These are phyloP conservation scores for Penicillium sp. DNA, from an alignment of 2,329 filamentous ascomycete species.

Conservation along the genomic window DNA sequence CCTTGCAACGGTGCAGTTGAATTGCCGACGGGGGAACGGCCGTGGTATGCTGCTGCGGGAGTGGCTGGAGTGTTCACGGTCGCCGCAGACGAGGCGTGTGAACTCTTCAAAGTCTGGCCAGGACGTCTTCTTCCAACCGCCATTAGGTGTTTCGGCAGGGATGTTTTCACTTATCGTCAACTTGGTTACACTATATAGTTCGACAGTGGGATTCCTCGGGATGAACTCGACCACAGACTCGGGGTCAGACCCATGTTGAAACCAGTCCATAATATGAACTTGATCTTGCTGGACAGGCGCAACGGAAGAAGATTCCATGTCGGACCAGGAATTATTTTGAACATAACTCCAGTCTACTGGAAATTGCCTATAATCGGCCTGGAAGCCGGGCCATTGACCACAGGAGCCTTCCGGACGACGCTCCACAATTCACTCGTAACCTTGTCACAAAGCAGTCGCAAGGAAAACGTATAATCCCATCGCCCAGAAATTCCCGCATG, in stretches of 20 bases:
- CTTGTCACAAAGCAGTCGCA: too few relatives aligned
- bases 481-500: too few relatives aligned
- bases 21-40: too few relatives aligned
- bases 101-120: too few relatives aligned
- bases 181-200: background rate
- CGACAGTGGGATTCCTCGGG: background rate
- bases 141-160: background rate
- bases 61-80: too few relatives aligned
- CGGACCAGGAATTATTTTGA: background rate
- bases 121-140: background rate
- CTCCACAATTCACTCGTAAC: too few relatives aligned
- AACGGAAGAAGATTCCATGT: background rate
- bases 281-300: background rate
- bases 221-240: constrained; percentile 31
- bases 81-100: too few relatives aligned
- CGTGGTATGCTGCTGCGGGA: too few relatives aligned
- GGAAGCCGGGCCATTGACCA: background rate
- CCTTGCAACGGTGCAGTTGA: too few relatives aligned
- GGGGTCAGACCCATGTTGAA: constrained; percentile 17
- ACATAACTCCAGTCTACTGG: background rate
- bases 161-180: background rate
- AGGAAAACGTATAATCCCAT: too few relatives aligned
- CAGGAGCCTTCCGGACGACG: background rate
- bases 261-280: background rate
- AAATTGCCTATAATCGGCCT: background rate